Percentiles rank a stretch among this genome's conserved stretches.
These are phyloP conservation scores for Fonsecaea pedrosoi DNA, from an alignment of 2,329 filamentous ascomycete species.

Conservation along the genomic window DNA sequence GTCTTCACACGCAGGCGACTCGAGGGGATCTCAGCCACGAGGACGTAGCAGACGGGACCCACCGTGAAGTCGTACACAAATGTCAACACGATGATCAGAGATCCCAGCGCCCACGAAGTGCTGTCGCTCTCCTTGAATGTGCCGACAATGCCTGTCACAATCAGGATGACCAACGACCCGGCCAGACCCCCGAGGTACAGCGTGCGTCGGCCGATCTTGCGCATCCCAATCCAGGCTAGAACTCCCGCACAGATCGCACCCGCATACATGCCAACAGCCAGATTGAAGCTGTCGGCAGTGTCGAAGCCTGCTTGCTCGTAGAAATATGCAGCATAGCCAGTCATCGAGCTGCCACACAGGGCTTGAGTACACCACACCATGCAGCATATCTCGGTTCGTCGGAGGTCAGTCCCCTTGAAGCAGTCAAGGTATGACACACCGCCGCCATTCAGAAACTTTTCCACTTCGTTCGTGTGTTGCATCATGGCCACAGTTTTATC, in stretches of 20 bases:
- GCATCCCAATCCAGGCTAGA: constrained; percentile 45
- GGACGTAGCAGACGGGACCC: constrained; percentile 60
- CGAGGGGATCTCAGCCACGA: constrained; percentile 61
- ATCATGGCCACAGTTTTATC: constrained; percentile 62
- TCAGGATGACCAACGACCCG: constrained; percentile 42
- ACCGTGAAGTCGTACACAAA: constrained; percentile 62
- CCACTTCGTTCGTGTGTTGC: constrained; percentile 60
- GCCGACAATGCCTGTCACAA: constrained; percentile 46
- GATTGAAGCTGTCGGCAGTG: constrained; percentile 48
- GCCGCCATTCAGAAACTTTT: constrained; percentile 41
- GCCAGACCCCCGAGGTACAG: constrained; percentile 47
- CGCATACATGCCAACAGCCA: constrained; percentile 49
- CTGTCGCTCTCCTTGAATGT: constrained; percentile 47
- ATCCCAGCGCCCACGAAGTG: constrained; percentile 46
- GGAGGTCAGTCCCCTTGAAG: constrained; percentile 46
- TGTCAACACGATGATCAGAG: constrained; percentile 58
- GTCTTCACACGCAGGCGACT: constrained; percentile 61
- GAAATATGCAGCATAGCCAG: constrained; percentile 45
- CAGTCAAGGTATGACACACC: constrained; percentile 48
- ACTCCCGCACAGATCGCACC: constrained; percentile 45
- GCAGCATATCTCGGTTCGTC: constrained; percentile 47
- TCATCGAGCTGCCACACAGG: constrained; percentile 44
- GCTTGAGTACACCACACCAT: constrained; percentile 44
- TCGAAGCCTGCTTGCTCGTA: constrained; percentile 47
- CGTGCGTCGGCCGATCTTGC: constrained; percentile 45